Evolutionary conservation across 2,329 filamentous ascomycete genomes (phyloP).

Genomic region (Aspergillus fischeri): DNA sequence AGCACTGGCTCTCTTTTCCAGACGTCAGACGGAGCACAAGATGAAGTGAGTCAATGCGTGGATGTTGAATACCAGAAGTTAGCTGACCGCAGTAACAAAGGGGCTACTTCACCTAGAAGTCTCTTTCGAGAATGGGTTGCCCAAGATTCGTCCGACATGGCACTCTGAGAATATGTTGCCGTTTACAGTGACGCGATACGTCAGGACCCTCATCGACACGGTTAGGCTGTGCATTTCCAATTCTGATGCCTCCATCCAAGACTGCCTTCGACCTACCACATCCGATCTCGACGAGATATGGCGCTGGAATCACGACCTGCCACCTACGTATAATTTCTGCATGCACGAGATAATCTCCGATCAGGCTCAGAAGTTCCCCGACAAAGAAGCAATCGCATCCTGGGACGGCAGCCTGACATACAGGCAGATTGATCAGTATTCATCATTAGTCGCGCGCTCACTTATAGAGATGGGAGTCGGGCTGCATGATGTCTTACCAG

Average conservation of each 20-base stretch:
- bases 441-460: conserved; percentile 23
- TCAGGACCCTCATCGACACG: conserved; percentile 42
- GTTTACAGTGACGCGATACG: conserved; percentile 42
- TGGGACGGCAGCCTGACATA: conserved; percentile 33
- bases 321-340: conserved; percentile 41
- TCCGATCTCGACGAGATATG: conserved; percentile 46
- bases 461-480: conserved; percentile 25
- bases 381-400: conserved; percentile 27
- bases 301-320: conserved; percentile 46
- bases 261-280: conserved; percentile 28
- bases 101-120: conserved; percentile 31
- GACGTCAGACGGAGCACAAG: conserved; percentile 13
- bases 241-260: conserved; percentile 26
- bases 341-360: conserved; percentile 46
- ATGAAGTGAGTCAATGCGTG: conserved; percentile 17
- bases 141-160: conserved; percentile 43
- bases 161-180: conserved; percentile 38
- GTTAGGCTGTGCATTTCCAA: conserved; percentile 33
- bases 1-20: conserved; percentile 20
- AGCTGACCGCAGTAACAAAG: conserved; percentile 20
- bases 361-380: conserved; percentile 18
- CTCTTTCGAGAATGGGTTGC: conserved; percentile 18
- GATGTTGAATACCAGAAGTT: neutral
- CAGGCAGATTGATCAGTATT: conserved; percentile 32
- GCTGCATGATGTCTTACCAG: conserved; percentile 24